Percentiles rank a stretch among this genome's conserved stretches.
Conservation (phyloP, 1,284 basidiomycete species). For the Pseudozyma pruni region DNA sequence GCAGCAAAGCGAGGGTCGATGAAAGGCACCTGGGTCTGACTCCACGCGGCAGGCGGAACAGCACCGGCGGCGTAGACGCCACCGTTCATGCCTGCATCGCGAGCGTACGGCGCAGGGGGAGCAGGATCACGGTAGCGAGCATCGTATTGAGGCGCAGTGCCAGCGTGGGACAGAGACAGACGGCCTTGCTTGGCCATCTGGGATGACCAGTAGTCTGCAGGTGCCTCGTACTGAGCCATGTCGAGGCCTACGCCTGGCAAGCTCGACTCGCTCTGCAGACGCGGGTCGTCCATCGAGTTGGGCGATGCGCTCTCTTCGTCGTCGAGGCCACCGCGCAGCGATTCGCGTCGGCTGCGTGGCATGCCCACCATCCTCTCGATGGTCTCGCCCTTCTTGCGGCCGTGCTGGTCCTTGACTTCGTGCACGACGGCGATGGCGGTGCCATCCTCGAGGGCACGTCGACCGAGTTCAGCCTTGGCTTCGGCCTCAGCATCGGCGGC, state of each 20-base stretch:
- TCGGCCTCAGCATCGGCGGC: conserved; percentile 50
- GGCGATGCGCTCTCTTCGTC: conserved; percentile 42
- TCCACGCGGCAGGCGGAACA: conserved; percentile 24
- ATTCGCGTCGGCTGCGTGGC: conserved; percentile 47
- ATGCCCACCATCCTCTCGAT: conserved; percentile 59
- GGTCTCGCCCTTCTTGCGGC: conserved; percentile 57
- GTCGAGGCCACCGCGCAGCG: conserved; percentile 37
- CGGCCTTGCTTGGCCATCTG: conserved; percentile 40
- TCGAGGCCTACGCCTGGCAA: conserved; percentile 33
- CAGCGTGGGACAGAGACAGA: conserved; percentile 37
- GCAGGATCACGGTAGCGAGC: conserved; percentile 40
- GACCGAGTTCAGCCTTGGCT: conserved; percentile 54
- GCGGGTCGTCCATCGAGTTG: conserved; percentile 27
- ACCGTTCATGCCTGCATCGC: conserved; percentile 20
- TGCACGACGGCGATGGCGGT: conserved; percentile 64
- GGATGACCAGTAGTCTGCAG: conserved; percentile 44
- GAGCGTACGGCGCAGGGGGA: conserved; percentile 34
- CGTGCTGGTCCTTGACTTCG: conserved; percentile 56
- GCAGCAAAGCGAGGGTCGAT: conserved; percentile 36
- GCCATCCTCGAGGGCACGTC: conserved; percentile 60
- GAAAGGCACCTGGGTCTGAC: conserved; percentile 20
- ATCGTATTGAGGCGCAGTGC: conserved; percentile 9
- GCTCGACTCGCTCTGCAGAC: conserved; percentile 36
- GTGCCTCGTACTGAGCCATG: conserved; percentile 25
- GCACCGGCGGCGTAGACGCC: conserved; percentile 10